Evolutionary conservation across 768 basidiomycete genomes (phyloP), one percentile per base, ranked within the genome.

Genomic region (Xerocomellus amylosporus): DNA sequence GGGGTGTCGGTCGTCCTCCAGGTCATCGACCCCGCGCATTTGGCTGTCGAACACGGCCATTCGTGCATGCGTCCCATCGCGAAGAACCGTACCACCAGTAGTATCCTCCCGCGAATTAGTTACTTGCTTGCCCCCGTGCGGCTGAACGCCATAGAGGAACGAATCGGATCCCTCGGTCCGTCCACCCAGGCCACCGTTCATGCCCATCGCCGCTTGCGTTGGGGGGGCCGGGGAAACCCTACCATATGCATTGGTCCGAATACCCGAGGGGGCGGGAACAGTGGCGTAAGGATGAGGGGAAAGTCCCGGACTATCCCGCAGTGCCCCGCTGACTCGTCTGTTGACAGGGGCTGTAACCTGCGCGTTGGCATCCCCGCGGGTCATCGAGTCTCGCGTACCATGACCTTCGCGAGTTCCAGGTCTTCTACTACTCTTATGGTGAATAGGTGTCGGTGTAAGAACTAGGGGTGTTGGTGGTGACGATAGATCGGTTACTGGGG

Each of bases 41-140:
- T 83, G 87, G 34, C 84, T 83, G 53, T 87, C 87, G 61, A 87
- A 89, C 40, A 85, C 74, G 17, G 75, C 79, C 83, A 90, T 86
- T 5, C 80, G 74, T 17, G 73, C 60, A 30, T 73, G 77, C 54
- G 60, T 48, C 45, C 63, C 70, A 58, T 70, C 73, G 37, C 65
- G 75, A 54, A 60, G 61, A 56, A 51, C 58, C 34, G 69, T 72
- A n/a, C 73, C 69, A 53, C 74, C 76, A 53, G 80, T 81, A 19
- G 79, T 77, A 39, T 76, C 77, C 49, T 84, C 84, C 44, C 81
- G 74, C 13, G 81, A 82, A 45, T 73, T 75, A 14, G 79, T 74
- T 41, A 74, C 74, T 60, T 75, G 76, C 68, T 83, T 85, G 51
- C 74, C 78, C 8, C 67, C 70, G 49, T 75, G 76, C 10, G 60